Base-by-base conservation (phyloP, 768 basidiomycete genomes). In the Leucocoprinus birnbaumii region DNA sequence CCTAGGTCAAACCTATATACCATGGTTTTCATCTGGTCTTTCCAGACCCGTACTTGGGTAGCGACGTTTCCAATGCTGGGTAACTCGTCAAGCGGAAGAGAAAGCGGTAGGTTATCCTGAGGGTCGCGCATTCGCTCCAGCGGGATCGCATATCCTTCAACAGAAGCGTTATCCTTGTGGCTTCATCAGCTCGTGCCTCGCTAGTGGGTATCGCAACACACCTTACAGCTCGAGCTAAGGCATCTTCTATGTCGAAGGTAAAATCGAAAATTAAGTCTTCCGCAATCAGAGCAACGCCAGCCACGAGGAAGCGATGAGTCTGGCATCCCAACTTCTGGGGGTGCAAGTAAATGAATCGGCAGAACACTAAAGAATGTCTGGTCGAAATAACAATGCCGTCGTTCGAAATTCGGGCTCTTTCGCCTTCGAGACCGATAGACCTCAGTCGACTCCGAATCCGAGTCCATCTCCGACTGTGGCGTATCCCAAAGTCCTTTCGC, bases 221-320 rank as follows among this genome's bases (percentile, higher is more conserved):
- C 78, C 66, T 65, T 61, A 59, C 81, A 83, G 1, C 25, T 46
- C 2, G 65, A 60, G 55, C 76, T 76, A 11, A 62, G 58, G 61
- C 82, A 84, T 58, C 68, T 66, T 45, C 79, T 70, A 58, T 79
- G 76, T 51, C 82, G 70, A 65, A 83, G 68, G 44, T 68, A 66
- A 11, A 56, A 58, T 59, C 80, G 76, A 43, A 70, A 71, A 47
- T 81, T 83, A 22, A 83, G 62, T 61, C 75, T 70, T 22, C 81
- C 80, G 54, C 82, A 83, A 0, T 57, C 48, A 2, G 22, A 54
- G 56, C 82, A 83, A 55, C 71, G 73, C 80, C 80, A 84, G 6
- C 81, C 82, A 1, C 59, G 59, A 26, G 73, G 76, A 49, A 81
- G 71, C 1, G 61, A 64, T 35, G 68, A 71, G 27, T 72, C 71